phyloP scores from a whole-genome alignment of 768 basidiomycete genomes.

The Phlebiopsis flavidoalba region DNA sequence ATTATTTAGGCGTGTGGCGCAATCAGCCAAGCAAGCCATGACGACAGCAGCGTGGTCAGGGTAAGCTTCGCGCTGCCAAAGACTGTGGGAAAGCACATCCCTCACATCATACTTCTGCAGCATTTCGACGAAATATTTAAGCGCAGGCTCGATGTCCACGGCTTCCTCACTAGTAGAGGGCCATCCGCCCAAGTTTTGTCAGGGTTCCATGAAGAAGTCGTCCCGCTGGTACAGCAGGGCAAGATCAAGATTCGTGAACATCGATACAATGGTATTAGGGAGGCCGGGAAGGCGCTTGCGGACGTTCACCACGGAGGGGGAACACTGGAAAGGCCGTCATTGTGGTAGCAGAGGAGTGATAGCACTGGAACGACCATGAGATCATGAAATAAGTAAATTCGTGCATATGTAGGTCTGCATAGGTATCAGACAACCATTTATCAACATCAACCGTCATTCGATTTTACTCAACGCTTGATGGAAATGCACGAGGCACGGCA shows the following conservation, averaged over 20 bases:
- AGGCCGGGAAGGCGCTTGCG: constrained; percentile 1
- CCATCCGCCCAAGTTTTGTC: neutral
- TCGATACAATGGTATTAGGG: neutral
- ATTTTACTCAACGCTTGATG: no score
- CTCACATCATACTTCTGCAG: neutral
- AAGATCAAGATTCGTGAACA: constrained; percentile 7
- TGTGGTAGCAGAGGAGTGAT: constrained; percentile 5
- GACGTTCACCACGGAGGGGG: constrained; percentile 1
- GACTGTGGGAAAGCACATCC: neutral
- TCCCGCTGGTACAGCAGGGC: constrained; percentile 4
- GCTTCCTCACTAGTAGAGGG: constrained; percentile 3
- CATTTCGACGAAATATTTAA: constrained; percentile 10
- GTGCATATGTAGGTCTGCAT: no score
- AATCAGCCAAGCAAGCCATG: constrained; percentile 5
- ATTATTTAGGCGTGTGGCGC: constrained; percentile 9
- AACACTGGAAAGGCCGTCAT: constrained; percentile 10
- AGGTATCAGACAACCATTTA: no score
- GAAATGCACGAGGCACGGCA: no score
- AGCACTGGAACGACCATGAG: no score
- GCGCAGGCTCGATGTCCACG: constrained; percentile 8
- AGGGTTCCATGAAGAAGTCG: neutral
- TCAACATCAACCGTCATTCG: no score
- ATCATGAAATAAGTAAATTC: no score
- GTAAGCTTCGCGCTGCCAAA: neutral
- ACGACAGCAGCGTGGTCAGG: constrained; percentile 1